Evolutionary conservation across 345 rosid genomes (phyloP), one percentile per base, ranked within the genome.

Genomic region (Eucalyptus regnans): DNA sequence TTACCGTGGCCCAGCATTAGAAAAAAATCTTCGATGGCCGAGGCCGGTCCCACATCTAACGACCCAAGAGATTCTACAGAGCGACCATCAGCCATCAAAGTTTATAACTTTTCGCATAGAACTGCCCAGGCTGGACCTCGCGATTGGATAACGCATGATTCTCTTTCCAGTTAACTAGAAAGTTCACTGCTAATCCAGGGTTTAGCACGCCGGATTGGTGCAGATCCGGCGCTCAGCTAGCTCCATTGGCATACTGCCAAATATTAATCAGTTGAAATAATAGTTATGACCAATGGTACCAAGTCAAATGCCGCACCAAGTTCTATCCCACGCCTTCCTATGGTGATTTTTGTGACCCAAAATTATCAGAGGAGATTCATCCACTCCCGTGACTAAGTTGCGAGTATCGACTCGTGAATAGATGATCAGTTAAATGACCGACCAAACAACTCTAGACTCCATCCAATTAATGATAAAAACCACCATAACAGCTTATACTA

Each of bases 1-100:
- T n/a, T 33, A 33, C n/a, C 89, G 37, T 50, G 7, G 71, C 87
- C 52, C 7, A 3, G 84, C 3, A 13, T 58, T 87, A 48, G 16
- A 88, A 58, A 90, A 92, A 88, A 80, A 91, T 90, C 92, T 90
- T 50, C 50, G 7, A 84, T n/a, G 48, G 48, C 54, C 44, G 46
- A 31, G 25, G 20, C 33, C 20, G 27, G 12, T 29, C 76, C 27
- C 83, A 5, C 48, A 76, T 76, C 48, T 37, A 6, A 37, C 5
- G 46, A 20, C 13, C 48, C 48, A 76, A 76, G 22, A 41, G 27
- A 76, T 37, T 20, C 8, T 37, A 76, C 11, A 37, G 46, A 76
- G 83, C 46, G 20, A 5, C 46, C 46, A 76, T 37, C 83, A 10
- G 23, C 83, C 2, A 37, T 71, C 14, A 18, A 33, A 71, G 46